Percentiles rank a stretch among this genome's conserved stretches.
These are phyloP conservation scores for Fusarium armeniacum DNA, from an alignment of 2,329 filamentous ascomycete species.

Conservation along the genomic window DNA sequence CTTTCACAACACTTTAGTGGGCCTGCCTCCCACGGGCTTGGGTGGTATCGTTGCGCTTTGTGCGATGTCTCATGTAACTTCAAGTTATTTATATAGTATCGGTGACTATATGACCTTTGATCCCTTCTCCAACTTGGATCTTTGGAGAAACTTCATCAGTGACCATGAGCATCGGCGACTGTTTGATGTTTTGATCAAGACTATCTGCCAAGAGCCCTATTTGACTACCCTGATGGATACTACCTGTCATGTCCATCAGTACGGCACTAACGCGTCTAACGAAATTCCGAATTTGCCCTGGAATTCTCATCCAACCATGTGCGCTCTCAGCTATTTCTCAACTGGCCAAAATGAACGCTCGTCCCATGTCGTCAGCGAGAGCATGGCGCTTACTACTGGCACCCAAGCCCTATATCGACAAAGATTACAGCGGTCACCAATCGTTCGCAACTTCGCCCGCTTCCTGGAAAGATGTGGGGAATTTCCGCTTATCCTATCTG, in stretches of 20 bases:
- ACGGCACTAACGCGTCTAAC: fast-evolving
- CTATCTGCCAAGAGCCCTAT: fast-evolving
- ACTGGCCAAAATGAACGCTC: background rate
- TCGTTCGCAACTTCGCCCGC: no score
- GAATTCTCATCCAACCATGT: fast-evolving
- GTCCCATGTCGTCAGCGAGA: background rate
- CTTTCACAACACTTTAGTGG: background rate
- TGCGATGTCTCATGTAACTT: background rate
- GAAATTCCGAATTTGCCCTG: fast-evolving
- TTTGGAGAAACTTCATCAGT: background rate
- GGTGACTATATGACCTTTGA: fast-evolving
- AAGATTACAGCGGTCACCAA: no score
- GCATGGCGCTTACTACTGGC: no score
- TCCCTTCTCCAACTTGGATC: background rate
- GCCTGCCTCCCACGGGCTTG: fast-evolving
- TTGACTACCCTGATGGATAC: fast-evolving
- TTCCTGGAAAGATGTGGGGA: no score
- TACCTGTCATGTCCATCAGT: fast-evolving
- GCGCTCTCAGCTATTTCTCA: fast-evolving
- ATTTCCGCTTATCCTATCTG: no score
- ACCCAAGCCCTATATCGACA: no score
- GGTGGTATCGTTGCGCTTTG: background rate
- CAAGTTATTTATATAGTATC: fast-evolving
- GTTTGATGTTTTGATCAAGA: background rate
- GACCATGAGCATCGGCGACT: background rate